These are phyloP conservation scores for Fraxinus ornus DNA, from an alignment of 305 asterid species.

Conservation along the genomic window DNA sequence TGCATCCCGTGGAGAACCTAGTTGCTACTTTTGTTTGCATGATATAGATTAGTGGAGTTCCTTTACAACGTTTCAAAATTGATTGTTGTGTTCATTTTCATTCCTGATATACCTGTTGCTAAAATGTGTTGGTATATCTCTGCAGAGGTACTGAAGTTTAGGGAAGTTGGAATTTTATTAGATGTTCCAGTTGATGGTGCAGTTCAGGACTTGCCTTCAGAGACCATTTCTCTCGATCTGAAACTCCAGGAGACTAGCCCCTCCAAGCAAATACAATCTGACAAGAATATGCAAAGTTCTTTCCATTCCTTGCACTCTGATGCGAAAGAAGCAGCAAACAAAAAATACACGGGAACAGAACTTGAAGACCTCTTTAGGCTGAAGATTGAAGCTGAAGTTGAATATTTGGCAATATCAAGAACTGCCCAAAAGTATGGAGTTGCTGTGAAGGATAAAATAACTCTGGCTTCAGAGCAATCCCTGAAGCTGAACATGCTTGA, in stretches of 20 bases:
- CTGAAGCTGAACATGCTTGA: slow-evolving; percentile 50
- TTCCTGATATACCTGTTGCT: slow-evolving; percentile 7
- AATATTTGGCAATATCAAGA: slow-evolving; percentile 50
- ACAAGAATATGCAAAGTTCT: slow-evolving; percentile 24
- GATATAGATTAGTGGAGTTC: neutral
- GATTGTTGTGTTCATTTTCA: neutral
- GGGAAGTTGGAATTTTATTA: slow-evolving; percentile 46
- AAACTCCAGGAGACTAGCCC: slow-evolving; percentile 29
- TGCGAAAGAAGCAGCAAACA: slow-evolving; percentile 28
- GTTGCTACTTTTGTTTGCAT: neutral
- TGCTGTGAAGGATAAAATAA: slow-evolving; percentile 44
- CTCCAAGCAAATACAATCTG: slow-evolving; percentile 23
- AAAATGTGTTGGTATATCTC: slow-evolving; percentile 15
- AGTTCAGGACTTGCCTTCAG: slow-evolving; percentile 29
- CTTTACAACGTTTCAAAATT: neutral
- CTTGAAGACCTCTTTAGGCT: slow-evolving; percentile 53
- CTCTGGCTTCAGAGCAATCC: slow-evolving; percentile 47
- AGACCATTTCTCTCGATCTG: slow-evolving; percentile 25
- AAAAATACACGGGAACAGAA: slow-evolving; percentile 32
- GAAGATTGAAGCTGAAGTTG: slow-evolving; percentile 75
- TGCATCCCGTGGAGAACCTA: neutral
- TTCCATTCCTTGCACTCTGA: slow-evolving; percentile 35
- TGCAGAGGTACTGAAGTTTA: slow-evolving; percentile 65
- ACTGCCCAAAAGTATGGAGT: slow-evolving; percentile 41
- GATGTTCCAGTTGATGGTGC: slow-evolving; percentile 33